Evolutionary conservation across 192 early-diverging fungal genomes (phyloP).

Genomic region (Rhizoclosmatium globosum): DNA sequence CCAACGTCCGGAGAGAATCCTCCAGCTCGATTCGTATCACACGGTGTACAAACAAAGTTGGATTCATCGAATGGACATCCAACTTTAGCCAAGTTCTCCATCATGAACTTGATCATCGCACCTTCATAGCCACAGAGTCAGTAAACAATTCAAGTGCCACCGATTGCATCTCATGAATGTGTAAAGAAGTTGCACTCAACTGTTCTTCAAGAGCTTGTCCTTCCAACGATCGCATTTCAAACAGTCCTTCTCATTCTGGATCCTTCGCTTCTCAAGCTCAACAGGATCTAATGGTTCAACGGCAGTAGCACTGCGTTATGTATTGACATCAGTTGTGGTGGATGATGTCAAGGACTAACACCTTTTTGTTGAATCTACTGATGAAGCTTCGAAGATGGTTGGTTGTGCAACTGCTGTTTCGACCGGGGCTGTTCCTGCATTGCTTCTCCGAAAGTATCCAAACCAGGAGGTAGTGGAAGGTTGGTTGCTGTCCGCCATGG

Average conservation of each 20-base stretch:
- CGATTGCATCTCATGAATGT: background rate
- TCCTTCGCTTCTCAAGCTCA: background rate
- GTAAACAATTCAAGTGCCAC: background rate
- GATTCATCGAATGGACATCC: conserved; percentile 68
- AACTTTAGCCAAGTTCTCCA: conserved; percentile 73
- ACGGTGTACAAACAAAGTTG: conserved; percentile 82
- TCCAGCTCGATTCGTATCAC: conserved; percentile 83
- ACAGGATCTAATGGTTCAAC: background rate
- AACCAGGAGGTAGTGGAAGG: no score
- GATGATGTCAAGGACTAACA: no score
- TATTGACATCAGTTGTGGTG: no score
- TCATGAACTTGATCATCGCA: conserved; percentile 90
- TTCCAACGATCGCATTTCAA: conserved; percentile 78
- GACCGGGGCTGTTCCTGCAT: no score
- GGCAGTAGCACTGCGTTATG: no score
- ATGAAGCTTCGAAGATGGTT: no score
- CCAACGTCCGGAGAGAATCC: conserved; percentile 84
- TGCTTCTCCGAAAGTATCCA: no score
- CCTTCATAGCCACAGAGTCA: conserved; percentile 39
- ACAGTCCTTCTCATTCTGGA: conserved; percentile 40
- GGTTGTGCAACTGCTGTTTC: no score
- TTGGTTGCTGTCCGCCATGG: no score
- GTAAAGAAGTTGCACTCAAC: conserved; percentile 21
- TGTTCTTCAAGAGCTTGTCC: conserved; percentile 72
- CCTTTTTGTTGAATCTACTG: no score